Percentiles rank a stretch among this genome's conserved stretches.
These are phyloP conservation scores for Lepiota subincarnata DNA, from an alignment of 768 basidiomycete species.

Conservation along the genomic window DNA sequence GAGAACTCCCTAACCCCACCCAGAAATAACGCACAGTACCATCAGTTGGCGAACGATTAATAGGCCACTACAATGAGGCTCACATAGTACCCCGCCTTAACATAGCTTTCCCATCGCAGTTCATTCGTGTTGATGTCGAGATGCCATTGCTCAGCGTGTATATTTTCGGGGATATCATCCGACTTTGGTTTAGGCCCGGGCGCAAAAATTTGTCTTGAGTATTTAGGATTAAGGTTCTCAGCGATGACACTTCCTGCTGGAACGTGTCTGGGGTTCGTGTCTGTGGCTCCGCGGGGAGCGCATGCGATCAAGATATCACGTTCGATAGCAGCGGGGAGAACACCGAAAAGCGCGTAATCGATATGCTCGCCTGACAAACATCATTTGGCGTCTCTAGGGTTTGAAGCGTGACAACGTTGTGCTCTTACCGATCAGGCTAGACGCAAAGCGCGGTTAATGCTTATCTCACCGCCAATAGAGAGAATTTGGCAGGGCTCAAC, in stretches of 20 bases:
- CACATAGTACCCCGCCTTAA: slow-evolving; percentile 84
- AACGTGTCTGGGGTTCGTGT: slow-evolving; percentile 24
- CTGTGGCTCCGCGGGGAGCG: slow-evolving; percentile 37
- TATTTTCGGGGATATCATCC: slow-evolving; percentile 30
- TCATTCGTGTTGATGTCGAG: slow-evolving; percentile 69
- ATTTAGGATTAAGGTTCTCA: slow-evolving; percentile 60
- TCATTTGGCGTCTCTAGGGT: slow-evolving; percentile 14
- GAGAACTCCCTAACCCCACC: slow-evolving; percentile 53
- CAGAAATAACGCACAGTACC: not conserved
- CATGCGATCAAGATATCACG: slow-evolving; percentile 80
- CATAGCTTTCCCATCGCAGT: slow-evolving; percentile 82
- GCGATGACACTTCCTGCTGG: slow-evolving; percentile 53
- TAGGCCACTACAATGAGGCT: slow-evolving; percentile 21
- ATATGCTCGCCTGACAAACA: slow-evolving; percentile 64
- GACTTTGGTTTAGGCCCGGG: slow-evolving; percentile 36
- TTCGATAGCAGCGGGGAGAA: slow-evolving; percentile 81
- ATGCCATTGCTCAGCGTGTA: slow-evolving; percentile 54
- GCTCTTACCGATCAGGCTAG: slow-evolving; percentile 40
- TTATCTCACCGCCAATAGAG: not conserved
- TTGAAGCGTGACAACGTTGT: not conserved
- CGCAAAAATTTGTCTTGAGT: slow-evolving; percentile 53
- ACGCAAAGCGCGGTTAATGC: not conserved
- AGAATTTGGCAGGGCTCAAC: slow-evolving; percentile 31
- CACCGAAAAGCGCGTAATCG: slow-evolving; percentile 81
- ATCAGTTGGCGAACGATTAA: not conserved